These are phyloP conservation scores for Diutina neorugosa DNA, from an alignment of 1,139 yeast genomes.

Conservation along the genomic window DNA sequence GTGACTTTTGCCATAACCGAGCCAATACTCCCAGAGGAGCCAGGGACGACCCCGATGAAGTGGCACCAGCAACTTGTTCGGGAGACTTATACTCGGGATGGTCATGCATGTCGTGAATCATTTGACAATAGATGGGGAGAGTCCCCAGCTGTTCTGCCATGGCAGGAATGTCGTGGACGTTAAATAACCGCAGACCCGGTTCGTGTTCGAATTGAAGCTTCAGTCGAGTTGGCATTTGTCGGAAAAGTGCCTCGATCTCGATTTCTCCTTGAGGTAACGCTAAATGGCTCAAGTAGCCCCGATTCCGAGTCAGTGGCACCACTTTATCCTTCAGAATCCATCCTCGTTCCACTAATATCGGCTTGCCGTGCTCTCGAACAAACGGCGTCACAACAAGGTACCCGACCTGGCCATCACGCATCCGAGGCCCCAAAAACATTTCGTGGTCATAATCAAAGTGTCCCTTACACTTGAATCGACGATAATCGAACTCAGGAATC, in stretches of 20 bases:
- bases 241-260: conserved; percentile 59
- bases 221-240: conserved; percentile 62
- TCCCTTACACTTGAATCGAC: conserved; percentile 66
- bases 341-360: conserved; percentile 77
- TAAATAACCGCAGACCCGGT: conserved; percentile 44
- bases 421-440: conserved; percentile 84
- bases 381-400: conserved; percentile 77
- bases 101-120: conserved; percentile 52
- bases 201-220: conserved; percentile 70
- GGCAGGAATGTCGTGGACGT: conserved; percentile 66
- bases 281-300: conserved; percentile 42
- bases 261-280: conserved; percentile 69
- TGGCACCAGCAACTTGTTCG: conserved; percentile 4
- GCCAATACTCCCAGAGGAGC: not conserved
- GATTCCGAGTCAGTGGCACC: conserved; percentile 43
- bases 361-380: conserved; percentile 55
- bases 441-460: conserved; percentile 76
- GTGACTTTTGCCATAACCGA: not conserved
- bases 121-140: conserved; percentile 69
- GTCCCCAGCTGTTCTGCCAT: conserved; percentile 65
- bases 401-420: conserved; percentile 66
- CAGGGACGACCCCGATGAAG: not conserved
- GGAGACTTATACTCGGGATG: conserved; percentile 37
- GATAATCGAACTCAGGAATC: conserved; percentile 62
- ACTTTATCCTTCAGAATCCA: conserved; percentile 76